Base-by-base conservation (phyloP, 495 filamentous ascomycete genomes). In the Cercophora newfieldiana region DNA sequence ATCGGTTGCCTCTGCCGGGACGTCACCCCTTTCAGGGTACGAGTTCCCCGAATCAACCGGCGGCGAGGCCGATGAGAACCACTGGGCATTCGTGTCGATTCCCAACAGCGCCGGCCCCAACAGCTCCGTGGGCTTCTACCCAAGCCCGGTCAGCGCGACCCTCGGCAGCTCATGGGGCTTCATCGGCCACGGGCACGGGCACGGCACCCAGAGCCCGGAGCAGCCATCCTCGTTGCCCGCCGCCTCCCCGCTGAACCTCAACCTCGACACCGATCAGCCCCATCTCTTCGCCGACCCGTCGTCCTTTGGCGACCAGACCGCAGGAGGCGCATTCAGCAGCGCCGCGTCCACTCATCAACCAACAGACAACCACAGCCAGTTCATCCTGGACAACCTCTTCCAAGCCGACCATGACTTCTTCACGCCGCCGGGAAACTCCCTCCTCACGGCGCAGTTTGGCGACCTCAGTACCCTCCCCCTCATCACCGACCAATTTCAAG, bases 141-240 rank as follows among this genome's bases (percentile, higher is more conserved):
- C 80, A 25, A 82, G 80, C 55, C 80, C 80, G 12, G 68, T 72
- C 14, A 75, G 74, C 68, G 74, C 76, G 50, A 80, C 77, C 48
- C 68, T 82, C 55, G 74, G 75, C 26, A 76, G 79, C 56, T 74
- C 74, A 18, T 82, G 78, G 76, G 77, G 71, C 28, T 67, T 81
- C 25, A 59, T 81, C 47, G 75, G 77, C 2, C 67, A 69, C n/a
- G n/a, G n/a, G n/a, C 24, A 55, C 25, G n/a, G 61, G 50, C 56
- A 19, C 10, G 21, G 24, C 54, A 57, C 26, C 2, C 66, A 54
- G 24, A 54, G 68, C 48, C 37, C 59, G 16, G 60, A 69, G 25
- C 59, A 28, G 31, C 44, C 37, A 22, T 61, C 60, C 28, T 77
- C 74, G n/a, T 67, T 71, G n/a, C 60, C 67, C 12, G 72, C 71